Evolutionary conservation across 345 rosid species (phyloP).

Genomic region (Cardamine occulta): DNA sequence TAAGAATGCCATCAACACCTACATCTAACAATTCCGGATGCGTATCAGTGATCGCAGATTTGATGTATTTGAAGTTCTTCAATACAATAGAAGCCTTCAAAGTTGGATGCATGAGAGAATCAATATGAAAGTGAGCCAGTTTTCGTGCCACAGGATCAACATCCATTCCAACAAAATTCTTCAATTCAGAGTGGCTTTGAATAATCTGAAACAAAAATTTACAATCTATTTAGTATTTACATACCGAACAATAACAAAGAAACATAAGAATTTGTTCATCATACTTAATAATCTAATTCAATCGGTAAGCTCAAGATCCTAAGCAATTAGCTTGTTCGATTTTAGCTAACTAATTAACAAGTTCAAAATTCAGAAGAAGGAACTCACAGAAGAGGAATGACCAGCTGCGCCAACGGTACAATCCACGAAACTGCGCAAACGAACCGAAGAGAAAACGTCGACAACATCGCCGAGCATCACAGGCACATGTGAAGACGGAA

Average conservation of each 20-base stretch:
- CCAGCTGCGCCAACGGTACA: slow-evolving; percentile 96
- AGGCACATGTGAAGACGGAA: slow-evolving; percentile 63
- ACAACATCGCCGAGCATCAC: slow-evolving; percentile 85
- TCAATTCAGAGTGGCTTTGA: slow-evolving; percentile 65
- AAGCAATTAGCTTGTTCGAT: slow-evolving; percentile 7
- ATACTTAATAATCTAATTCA: neutral
- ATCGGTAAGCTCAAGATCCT: neutral
- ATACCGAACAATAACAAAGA: neutral
- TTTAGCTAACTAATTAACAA: slow-evolving; percentile 17
- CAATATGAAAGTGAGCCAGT: slow-evolving; percentile 58
- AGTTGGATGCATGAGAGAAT: slow-evolving; percentile 50
- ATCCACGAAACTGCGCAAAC: slow-evolving; percentile 69
- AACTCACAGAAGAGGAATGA: slow-evolving; percentile 83
- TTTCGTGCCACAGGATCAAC: slow-evolving; percentile 84
- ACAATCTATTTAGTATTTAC: neutral
- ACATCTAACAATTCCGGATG: slow-evolving; percentile 49
- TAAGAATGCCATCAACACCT: slow-evolving; percentile 83
- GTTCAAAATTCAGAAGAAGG: neutral
- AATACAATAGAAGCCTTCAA: slow-evolving; percentile 54
- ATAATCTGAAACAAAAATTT: slow-evolving; percentile 60
- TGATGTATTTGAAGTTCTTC: slow-evolving; percentile 67
- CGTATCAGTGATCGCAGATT: slow-evolving; percentile 52
- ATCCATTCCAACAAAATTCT: slow-evolving; percentile 77
- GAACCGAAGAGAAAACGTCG: slow-evolving; percentile 70
- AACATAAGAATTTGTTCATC: neutral